These are phyloP conservation scores for Tetrahymena thermophila DNA, from an alignment of 73 alveolate species.

Conservation along the genomic window DNA sequence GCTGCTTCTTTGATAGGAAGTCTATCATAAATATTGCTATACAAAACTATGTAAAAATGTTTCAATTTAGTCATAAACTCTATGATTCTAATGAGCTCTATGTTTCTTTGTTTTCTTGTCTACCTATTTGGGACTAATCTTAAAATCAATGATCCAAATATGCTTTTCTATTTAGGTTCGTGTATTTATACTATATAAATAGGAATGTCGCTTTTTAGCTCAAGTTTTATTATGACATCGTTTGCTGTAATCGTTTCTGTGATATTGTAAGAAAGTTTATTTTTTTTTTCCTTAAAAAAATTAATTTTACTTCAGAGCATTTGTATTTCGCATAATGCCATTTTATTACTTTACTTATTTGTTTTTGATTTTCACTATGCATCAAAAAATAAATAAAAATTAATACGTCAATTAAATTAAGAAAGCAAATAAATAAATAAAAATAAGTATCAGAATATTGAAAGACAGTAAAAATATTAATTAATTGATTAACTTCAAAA, in stretches of 20 bases:
- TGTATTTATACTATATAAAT: neutral
- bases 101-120: neutral
- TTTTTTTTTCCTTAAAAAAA: no score
- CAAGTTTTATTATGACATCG: neutral
- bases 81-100: neutral
- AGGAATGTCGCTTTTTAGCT: neutral
- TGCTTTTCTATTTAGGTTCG: neutral
- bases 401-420: no score
- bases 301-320: no score
- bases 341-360: no score
- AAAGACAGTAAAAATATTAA: neutral
- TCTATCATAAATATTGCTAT: neutral
- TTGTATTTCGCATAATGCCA: no score
- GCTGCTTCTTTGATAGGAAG: neutral
- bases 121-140: neutral
- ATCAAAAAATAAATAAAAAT: no score
- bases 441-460: no score
- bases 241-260: neutral
- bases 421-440: no score
- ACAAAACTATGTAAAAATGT: neutral
- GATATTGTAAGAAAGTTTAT: neutral
- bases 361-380: no score
- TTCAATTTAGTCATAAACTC: neutral
- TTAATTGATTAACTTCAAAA: no score
- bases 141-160: neutral